A percentile compares a stretch with the other conserved stretches of the same genome.
These are phyloP conservation scores for Hemerocallis citrina DNA, from an alignment of 106 monocot genomes.

Conservation along the genomic window DNA sequence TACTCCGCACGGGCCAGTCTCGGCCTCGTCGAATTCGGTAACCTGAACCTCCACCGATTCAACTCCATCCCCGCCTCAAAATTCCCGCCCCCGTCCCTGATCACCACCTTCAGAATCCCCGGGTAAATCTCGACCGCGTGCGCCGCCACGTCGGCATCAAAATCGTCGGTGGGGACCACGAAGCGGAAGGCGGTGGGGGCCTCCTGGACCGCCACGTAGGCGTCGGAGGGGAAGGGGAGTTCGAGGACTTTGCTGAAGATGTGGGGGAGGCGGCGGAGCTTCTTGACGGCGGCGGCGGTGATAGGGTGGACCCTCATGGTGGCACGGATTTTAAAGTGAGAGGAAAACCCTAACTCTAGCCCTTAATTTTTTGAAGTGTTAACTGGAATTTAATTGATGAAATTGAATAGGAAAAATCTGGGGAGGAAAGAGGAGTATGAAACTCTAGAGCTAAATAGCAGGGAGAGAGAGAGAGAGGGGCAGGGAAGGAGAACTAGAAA, in stretches of 20 bases:
- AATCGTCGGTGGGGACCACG: conserved; percentile 11
- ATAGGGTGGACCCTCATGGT: conserved; percentile 8
- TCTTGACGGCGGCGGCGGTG: conserved; percentile 5
- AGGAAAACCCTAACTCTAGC: not conserved
- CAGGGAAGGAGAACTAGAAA: too few relatives aligned
- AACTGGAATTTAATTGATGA: too few relatives aligned
- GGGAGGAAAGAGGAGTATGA: too few relatives aligned
- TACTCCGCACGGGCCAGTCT: conserved; percentile 12
- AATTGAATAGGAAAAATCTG: too few relatives aligned
- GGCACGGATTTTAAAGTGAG: too few relatives aligned
- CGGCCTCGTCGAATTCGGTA: conserved; percentile 31
- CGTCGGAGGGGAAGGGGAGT: conserved; percentile 48
- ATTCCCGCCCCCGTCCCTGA: conserved; percentile 10
- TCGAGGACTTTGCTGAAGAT: conserved; percentile 61
- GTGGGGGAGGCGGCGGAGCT: conserved; percentile 61
- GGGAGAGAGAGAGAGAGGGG: too few relatives aligned
- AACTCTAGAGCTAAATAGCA: too few relatives aligned
- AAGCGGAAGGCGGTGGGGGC: conserved; percentile 26
- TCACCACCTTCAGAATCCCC: conserved; percentile 46
- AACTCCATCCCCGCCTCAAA: conserved; percentile 30
- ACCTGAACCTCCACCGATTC: conserved; percentile 55
- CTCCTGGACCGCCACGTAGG: conserved; percentile 40
- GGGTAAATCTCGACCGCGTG: conserved; percentile 39
- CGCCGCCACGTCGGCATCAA: conserved; percentile 18
- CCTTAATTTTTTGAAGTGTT: too few relatives aligned